Percentiles rank a stretch among this genome's conserved stretches.
Conservation (phyloP, 768 basidiomycete genomes). For the Russula lepida region DNA sequence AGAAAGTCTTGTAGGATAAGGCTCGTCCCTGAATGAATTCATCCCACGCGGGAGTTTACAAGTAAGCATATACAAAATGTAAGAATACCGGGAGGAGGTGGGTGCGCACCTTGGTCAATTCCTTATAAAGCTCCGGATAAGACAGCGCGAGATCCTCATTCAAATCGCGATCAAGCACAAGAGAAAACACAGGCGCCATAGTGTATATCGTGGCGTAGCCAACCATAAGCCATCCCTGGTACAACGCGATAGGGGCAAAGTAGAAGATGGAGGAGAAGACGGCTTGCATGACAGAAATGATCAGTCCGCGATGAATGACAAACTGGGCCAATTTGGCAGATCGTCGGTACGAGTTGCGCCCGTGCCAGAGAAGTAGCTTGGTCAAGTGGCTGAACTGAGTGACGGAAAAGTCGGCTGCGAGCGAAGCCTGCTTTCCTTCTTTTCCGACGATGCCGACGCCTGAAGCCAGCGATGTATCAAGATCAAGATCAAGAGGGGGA, state of each 20-base stretch:
- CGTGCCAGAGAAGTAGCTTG: slow-evolving; percentile 96
- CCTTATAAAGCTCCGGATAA: slow-evolving; percentile 97
- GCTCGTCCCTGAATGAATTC: slow-evolving; percentile 65
- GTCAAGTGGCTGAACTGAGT: slow-evolving; percentile 95
- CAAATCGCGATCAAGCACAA: slow-evolving; percentile 92
- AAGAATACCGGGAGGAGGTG: background rate
- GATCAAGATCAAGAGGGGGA: too few species aligned
- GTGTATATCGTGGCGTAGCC: slow-evolving; percentile 96
- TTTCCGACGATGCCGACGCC: slow-evolving; percentile 98
- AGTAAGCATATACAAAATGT: background rate
- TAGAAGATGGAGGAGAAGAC: slow-evolving; percentile 91
- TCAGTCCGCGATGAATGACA: slow-evolving; percentile 94
- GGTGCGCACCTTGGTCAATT: slow-evolving; percentile 75
- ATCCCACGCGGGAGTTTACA: background rate
- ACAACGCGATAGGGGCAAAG: slow-evolving; percentile 92
- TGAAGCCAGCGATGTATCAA: too few species aligned
- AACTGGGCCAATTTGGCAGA: slow-evolving; percentile 97
- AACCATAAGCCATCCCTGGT: slow-evolving; percentile 97
- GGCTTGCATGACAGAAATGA: slow-evolving; percentile 97
- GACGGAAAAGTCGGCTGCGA: slow-evolving; percentile 98
- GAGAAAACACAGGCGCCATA: slow-evolving; percentile 97
- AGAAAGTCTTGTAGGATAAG: slow-evolving; percentile 96
- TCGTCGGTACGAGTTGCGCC: slow-evolving; percentile 96
- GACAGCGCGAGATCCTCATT: slow-evolving; percentile 91
- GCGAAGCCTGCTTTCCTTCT: slow-evolving; percentile 96